Percentiles rank a stretch among this genome's conserved stretches.
Evolutionary conservation across 306 rosid genomes (phyloP).

Genomic region (Pterocarpus santalinus): DNA sequence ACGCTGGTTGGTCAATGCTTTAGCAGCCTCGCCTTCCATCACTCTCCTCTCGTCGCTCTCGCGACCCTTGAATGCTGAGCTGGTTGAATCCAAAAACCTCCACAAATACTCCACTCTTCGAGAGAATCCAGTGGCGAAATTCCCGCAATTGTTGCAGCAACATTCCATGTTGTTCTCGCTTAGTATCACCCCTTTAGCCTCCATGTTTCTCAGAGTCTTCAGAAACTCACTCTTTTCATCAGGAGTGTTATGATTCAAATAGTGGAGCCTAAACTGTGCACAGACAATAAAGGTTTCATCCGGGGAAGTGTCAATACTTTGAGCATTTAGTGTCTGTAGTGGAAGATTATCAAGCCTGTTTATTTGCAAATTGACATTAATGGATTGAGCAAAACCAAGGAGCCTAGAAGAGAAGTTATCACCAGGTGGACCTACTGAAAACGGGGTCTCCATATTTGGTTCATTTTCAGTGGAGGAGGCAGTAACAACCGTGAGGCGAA

Average conservation of each 20-base stretch:
- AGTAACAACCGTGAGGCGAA: constrained; percentile 78
- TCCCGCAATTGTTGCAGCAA: constrained; percentile 76
- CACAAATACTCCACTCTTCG: constrained; percentile 76
- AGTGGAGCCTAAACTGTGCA: constrained; percentile 84
- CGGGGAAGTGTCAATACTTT: constrained; percentile 49
- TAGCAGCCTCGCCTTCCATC: constrained; percentile 97
- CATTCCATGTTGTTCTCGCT: constrained; percentile 85
- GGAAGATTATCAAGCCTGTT: constrained; percentile 66
- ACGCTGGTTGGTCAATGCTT: constrained; percentile 62
- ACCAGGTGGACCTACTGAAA: constrained; percentile 82
- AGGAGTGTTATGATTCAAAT: constrained; percentile 64
- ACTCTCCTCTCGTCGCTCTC: constrained; percentile 83
- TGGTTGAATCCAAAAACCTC: constrained; percentile 87
- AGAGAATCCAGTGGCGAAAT: constrained; percentile 64
- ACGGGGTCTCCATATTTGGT: constrained; percentile 64
- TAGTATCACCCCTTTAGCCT: constrained; percentile 79
- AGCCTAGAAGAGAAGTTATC: constrained; percentile 73
- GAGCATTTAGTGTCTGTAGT: constrained; percentile 56
- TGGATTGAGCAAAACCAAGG: constrained; percentile 72
- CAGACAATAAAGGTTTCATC: constrained; percentile 82
- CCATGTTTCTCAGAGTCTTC: constrained; percentile 60
- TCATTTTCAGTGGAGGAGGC: constrained; percentile 53
- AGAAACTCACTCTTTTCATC: constrained; percentile 76
- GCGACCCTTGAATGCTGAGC: constrained; percentile 78
- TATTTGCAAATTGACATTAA: constrained; percentile 76